These are phyloP conservation scores for Exophiala mesophila DNA, from an alignment of 2,329 filamentous ascomycete genomes.

Conservation along the genomic window DNA sequence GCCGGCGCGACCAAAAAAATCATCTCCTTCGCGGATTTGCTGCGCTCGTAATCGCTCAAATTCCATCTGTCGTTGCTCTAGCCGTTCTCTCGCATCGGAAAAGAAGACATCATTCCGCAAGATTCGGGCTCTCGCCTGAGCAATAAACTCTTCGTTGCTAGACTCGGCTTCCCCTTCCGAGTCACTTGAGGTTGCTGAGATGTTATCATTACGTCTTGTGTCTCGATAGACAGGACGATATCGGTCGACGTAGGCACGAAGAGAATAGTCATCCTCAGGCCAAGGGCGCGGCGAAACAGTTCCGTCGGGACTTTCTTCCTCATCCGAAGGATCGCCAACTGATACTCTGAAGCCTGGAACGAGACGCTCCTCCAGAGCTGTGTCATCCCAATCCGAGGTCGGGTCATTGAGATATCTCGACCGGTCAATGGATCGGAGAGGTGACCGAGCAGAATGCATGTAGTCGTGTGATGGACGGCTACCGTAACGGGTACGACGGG, in stretches of 20 bases:
- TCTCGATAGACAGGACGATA: slow-evolving; percentile 21
- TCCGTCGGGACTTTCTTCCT: slow-evolving; percentile 9
- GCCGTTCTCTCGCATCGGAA: slow-evolving; percentile 5
- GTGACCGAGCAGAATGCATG: slow-evolving; percentile 34
- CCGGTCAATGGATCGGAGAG: slow-evolving; percentile 32
- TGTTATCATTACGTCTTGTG: slow-evolving; percentile 13
- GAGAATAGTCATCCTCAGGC: slow-evolving; percentile 23
- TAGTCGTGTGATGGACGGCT: slow-evolving; percentile 39
- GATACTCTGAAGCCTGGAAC: slow-evolving; percentile 21
- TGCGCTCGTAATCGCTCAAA: slow-evolving; percentile 15
- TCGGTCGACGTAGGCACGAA: slow-evolving; percentile 20
- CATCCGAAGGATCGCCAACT: slow-evolving; percentile 16
- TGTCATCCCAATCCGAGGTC: slow-evolving; percentile 6
- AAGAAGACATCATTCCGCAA: not conserved
- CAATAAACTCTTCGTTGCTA: not conserved
- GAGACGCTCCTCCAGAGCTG: slow-evolving; percentile 10
- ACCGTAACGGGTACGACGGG: slow-evolving; percentile 28
- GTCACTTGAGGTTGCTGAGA: slow-evolving; percentile 17
- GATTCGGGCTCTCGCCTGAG: not conserved
- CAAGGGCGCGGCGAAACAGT: slow-evolving; percentile 24
- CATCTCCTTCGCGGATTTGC: slow-evolving; percentile 14
- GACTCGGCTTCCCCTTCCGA: slow-evolving; percentile 18
- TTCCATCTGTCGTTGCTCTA: slow-evolving; percentile 10
- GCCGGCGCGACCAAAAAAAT: slow-evolving; percentile 8
- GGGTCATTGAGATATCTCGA: slow-evolving; percentile 24